phyloP scores from a whole-genome alignment of 2,329 filamentous ascomycete genomes.

The Teratosphaeria destructans region DNA sequence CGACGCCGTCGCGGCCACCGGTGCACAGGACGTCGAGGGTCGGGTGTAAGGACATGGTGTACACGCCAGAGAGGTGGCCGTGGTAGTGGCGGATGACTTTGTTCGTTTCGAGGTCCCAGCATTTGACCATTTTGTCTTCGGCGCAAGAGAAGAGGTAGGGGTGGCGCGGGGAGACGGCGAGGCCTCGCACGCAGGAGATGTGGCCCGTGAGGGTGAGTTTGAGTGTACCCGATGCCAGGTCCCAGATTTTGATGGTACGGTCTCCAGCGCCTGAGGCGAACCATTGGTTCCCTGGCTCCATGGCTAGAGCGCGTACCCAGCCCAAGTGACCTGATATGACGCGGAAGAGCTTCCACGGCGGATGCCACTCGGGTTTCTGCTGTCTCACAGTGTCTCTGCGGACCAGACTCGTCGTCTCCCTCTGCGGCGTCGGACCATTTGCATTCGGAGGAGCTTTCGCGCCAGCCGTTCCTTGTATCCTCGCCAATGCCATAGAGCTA shows the following conservation, averaged over 20 bases:
- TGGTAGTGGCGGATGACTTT: slow-evolving; percentile 98
- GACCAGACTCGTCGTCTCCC: slow-evolving; percentile 48
- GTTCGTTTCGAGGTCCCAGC: slow-evolving; percentile 99
- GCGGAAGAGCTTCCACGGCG: slow-evolving; percentile 96
- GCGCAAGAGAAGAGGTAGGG: slow-evolving; percentile 96
- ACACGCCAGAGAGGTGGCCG: slow-evolving; percentile 91
- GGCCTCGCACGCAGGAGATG: slow-evolving; percentile 82
- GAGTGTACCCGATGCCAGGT: slow-evolving; percentile 77
- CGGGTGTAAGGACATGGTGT: slow-evolving; percentile 85
- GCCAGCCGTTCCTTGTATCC: slow-evolving; percentile 36
- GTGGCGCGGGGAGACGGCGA: slow-evolving; percentile 86
- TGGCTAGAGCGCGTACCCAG: slow-evolving; percentile 81
- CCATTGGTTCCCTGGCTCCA: slow-evolving; percentile 95
- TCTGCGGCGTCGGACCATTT: slow-evolving; percentile 43
- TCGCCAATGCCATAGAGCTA: slow-evolving; percentile 47
- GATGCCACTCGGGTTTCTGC: slow-evolving; percentile 85
- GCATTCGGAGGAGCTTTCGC: slow-evolving; percentile 42
- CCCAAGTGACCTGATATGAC: slow-evolving; percentile 94
- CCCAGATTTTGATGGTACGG: slow-evolving; percentile 97
- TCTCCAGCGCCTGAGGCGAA: slow-evolving; percentile 94
- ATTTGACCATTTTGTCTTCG: slow-evolving; percentile 99
- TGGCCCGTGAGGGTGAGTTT: slow-evolving; percentile 83
- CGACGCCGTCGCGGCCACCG: slow-evolving; percentile 87
- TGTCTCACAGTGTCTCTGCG: slow-evolving; percentile 54
- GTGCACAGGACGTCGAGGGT: slow-evolving; percentile 92